Conservation (phyloP, 108 stramenopile species). For the Nannochloropsis salina region DNA sequence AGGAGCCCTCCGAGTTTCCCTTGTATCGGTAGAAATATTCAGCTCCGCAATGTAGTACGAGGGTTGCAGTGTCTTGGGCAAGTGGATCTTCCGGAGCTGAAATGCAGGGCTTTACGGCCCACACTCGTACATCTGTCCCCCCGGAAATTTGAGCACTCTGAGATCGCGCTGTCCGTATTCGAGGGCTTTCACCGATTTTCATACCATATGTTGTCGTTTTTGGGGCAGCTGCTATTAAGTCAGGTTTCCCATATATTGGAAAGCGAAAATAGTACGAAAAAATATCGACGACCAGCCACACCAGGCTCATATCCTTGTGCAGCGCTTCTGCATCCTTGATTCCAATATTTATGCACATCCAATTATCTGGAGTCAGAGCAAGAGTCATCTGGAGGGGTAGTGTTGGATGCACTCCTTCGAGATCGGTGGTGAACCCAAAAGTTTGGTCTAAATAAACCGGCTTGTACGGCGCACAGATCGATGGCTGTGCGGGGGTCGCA, state of each 20-base stretch:
- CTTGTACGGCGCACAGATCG: neutral
- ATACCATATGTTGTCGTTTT: neutral
- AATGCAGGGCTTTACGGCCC: conserved; percentile 33
- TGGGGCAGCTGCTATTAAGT: neutral
- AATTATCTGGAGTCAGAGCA: conserved; percentile 31
- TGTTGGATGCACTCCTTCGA: neutral
- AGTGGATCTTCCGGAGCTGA: conserved; percentile 31
- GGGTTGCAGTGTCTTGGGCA: conserved; percentile 24
- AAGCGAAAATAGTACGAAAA: conserved; percentile 35
- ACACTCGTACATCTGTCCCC: conserved; percentile 38
- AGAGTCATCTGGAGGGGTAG: conserved; percentile 29
- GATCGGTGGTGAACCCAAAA: conserved; percentile 8
- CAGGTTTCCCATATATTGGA: conserved; percentile 12
- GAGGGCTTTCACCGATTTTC: neutral
- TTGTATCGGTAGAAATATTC: conserved; percentile 34
- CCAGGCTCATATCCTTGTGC: conserved; percentile 31
- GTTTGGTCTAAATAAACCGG: neutral
- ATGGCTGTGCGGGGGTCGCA: neutral
- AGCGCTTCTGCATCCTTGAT: conserved; percentile 21
- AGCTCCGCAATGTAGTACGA: conserved; percentile 26
- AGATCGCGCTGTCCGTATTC: neutral
- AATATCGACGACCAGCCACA: conserved; percentile 42
- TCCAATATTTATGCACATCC: conserved; percentile 41
- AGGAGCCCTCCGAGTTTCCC: neutral
- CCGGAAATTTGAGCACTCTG: conserved; percentile 1